These are phyloP conservation scores for Phlebiopsis flavidoalba DNA, from an alignment of 768 basidiomycete genomes.

Conservation along the genomic window DNA sequence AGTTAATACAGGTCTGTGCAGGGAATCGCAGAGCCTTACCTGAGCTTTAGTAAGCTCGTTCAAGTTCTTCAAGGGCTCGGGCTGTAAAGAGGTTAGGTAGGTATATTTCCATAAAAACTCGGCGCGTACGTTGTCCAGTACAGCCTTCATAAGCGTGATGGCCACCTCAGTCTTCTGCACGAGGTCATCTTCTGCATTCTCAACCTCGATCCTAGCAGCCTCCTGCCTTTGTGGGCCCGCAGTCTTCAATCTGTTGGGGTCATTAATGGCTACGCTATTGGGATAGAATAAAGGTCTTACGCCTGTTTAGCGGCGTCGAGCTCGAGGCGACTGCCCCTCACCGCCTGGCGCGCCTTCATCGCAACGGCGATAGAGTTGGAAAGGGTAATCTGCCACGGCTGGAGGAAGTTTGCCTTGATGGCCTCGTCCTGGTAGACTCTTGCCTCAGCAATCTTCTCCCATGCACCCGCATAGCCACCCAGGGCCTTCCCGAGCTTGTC, in stretches of 20 bases:
- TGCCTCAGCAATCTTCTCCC: constrained; percentile 79
- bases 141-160: constrained; percentile 96
- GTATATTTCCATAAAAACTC: not conserved
- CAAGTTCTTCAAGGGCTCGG: constrained; percentile 92
- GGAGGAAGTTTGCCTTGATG: constrained; percentile 62
- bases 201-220: constrained; percentile 86
- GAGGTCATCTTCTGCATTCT: constrained; percentile 92
- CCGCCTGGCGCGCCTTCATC: constrained; percentile 87
- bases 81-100: constrained; percentile 40
- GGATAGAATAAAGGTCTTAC: constrained; percentile 38
- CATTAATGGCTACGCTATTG: not conserved
- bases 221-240: constrained; percentile 77
- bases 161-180: constrained; percentile 98
- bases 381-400: constrained; percentile 86
- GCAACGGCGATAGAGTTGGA: constrained; percentile 82
- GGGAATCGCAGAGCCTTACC: constrained; percentile 29
- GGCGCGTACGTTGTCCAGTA: constrained; percentile 84
- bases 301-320: constrained; percentile 87
- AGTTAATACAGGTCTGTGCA: not conserved
- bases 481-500: constrained; percentile 78
- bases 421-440: constrained; percentile 74
- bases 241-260: constrained; percentile 64
- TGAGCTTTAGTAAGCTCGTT: constrained; percentile 91
- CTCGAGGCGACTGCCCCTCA: constrained; percentile 75
- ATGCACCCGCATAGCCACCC: constrained; percentile 71